Percentiles rank a stretch among this genome's conserved stretches.
phyloP scores from a whole-genome alignment of 208 protist genomes.

The Leptomonas pyrrhocoris region DNA sequence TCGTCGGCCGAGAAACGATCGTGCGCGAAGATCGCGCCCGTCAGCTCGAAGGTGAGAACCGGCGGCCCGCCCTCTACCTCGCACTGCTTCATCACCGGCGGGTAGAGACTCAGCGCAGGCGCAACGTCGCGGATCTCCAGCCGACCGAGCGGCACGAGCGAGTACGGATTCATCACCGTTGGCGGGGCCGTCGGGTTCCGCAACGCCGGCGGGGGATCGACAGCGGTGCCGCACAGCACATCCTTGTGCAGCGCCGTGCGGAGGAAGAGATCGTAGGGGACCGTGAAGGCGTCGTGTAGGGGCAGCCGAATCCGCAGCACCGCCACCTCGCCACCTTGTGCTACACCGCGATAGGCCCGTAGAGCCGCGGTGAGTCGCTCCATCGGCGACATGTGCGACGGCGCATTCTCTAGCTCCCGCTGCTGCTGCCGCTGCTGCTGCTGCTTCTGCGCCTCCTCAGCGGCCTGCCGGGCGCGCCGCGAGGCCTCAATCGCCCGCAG shows the following conservation, averaged over 20 bases:
- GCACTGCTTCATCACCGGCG: constrained; percentile 79
- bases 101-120: constrained; percentile 43
- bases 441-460: constrained; percentile 20
- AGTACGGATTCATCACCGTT: constrained; percentile 40
- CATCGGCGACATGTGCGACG: constrained; percentile 26
- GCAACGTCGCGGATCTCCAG: constrained; percentile 68
- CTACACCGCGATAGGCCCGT: constrained; percentile 52
- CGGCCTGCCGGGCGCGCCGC: constrained; percentile 31
- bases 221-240: constrained; percentile 70
- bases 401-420: constrained; percentile 20
- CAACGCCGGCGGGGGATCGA: constrained; percentile 35
- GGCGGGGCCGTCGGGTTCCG: constrained; percentile 9
- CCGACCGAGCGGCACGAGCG: constrained; percentile 66
- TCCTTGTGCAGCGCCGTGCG: constrained; percentile 85
- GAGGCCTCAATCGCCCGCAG: constrained; percentile 52
- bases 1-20: constrained; percentile 31
- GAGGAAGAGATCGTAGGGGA: constrained; percentile 72
- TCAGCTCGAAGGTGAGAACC: constrained; percentile 61
- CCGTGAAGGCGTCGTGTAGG: constrained; percentile 45
- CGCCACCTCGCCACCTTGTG: constrained; percentile 43
- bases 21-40: constrained; percentile 47
- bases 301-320: constrained; percentile 75
- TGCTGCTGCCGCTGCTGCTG: constrained; percentile 28
- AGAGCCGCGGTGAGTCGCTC: constrained; percentile 49
- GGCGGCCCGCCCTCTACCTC: constrained; percentile 85